phyloP scores from a whole-genome alignment of 2,329 filamentous ascomycete genomes.

The Alternaria rosae region DNA sequence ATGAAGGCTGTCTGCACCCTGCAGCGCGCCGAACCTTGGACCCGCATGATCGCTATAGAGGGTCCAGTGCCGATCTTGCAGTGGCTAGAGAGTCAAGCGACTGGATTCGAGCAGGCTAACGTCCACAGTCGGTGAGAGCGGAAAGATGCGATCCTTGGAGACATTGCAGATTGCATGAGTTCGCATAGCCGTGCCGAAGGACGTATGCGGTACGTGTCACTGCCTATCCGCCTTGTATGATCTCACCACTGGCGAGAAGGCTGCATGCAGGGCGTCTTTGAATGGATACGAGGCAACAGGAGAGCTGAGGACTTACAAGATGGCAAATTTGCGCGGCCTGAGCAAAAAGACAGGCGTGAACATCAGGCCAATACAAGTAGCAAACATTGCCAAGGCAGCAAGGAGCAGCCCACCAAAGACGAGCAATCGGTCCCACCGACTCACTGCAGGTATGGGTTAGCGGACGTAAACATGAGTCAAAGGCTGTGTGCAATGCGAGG shows the following conservation, averaged over 20 bases:
- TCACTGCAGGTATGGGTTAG: constrained; percentile 69
- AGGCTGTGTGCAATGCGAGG: constrained; percentile 46
- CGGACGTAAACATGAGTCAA: constrained; percentile 30
- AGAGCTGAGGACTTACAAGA: constrained; percentile 76
- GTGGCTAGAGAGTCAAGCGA: constrained; percentile 48
- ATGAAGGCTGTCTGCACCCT: constrained; percentile 40
- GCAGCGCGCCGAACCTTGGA: constrained; percentile 49
- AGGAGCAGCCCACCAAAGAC: constrained; percentile 69
- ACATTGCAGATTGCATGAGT: constrained; percentile 37
- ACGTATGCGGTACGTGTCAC: constrained; percentile 36
- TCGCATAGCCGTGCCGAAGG: constrained; percentile 40
- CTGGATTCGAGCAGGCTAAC: constrained; percentile 29
- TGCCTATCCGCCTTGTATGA: constrained; percentile 33
- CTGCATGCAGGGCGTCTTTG: constrained; percentile 26
- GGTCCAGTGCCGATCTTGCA: constrained; percentile 42
- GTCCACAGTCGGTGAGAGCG: constrained; percentile 19
- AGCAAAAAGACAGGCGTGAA: constrained; percentile 73
- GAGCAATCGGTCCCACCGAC: constrained; percentile 93
- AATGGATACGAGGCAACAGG: constrained; percentile 23
- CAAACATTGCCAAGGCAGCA: constrained; percentile 80
- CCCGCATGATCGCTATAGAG: constrained; percentile 52
- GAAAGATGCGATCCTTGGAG: constrained; percentile 18
- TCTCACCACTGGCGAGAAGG: constrained; percentile 18
- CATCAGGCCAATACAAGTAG: constrained; percentile 90
- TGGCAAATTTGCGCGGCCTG: constrained; percentile 91